A percentile compares a stretch with the other conserved stretches of the same genome.
Evolutionary conservation across 352 stramenopile species (phyloP).

Genomic region (Phytophthora uliginosa): DNA sequence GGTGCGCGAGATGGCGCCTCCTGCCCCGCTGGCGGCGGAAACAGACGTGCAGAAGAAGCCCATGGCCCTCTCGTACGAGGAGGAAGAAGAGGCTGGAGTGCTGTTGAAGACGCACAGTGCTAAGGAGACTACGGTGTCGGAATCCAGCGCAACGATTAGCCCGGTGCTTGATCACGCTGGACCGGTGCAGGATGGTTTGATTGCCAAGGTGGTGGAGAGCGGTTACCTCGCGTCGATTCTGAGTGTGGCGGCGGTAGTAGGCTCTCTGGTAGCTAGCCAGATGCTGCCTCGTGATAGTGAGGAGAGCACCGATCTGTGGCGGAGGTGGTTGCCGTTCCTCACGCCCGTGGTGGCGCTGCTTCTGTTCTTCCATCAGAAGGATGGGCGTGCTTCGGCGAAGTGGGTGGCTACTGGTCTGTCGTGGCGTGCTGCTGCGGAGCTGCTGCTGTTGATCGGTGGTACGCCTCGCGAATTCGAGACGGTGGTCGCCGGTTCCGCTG

Average conservation of each 20-base stretch:
- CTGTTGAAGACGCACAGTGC: conserved; percentile 26
- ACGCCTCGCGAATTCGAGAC: conserved; percentile 55
- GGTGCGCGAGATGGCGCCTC: conserved; percentile 34
- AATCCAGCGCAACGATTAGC: conserved; percentile 13
- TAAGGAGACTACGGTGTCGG: conserved; percentile 12
- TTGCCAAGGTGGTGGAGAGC: conserved; percentile 64
- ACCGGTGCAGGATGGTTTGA: conserved; percentile 27
- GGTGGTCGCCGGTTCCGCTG: conserved; percentile 47
- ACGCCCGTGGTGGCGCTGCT: conserved; percentile 72
- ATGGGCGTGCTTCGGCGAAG: conserved; percentile 75
- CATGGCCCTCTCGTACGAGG: conserved; percentile 67
- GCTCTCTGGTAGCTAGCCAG: conserved; percentile 71
- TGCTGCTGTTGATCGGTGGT: conserved; percentile 69
- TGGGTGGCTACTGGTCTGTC: conserved; percentile 87
- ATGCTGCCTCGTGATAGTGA: conserved; percentile 51
- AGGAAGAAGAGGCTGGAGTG: conserved; percentile 43
- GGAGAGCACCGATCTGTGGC: conserved; percentile 48
- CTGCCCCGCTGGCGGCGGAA: conserved; percentile 17
- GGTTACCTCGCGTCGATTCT: conserved; percentile 74
- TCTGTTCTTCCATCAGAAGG: conserved; percentile 81
- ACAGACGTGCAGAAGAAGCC: conserved; percentile 40
- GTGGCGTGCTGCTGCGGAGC: conserved; percentile 78
- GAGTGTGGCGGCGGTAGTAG: conserved; percentile 76
- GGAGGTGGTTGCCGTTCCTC: conserved; percentile 73
- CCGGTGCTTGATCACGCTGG: conserved; percentile 24